phyloP scores from a whole-genome alignment of 164 flowering plant genomes.

The Nymphaea thermarum region DNA sequence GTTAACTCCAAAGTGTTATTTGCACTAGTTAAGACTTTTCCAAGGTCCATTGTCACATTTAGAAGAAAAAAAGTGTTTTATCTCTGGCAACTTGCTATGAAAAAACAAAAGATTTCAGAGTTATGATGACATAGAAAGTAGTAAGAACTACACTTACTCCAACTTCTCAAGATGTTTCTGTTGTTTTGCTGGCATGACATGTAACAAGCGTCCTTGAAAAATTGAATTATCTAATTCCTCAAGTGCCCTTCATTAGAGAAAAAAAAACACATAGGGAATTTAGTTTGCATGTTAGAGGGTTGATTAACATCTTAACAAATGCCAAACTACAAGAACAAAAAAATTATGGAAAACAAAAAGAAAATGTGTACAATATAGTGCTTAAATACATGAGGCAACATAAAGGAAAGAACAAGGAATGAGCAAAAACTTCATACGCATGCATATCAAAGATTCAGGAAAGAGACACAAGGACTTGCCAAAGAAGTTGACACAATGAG shows the following conservation, averaged over 20 bases:
- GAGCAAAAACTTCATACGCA: no score
- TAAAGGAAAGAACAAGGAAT: neutral
- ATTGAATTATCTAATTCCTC: constrained; percentile 67
- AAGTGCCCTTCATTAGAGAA: constrained; percentile 55
- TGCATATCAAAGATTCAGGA: no score
- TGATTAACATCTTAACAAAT: neutral
- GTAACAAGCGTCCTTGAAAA: constrained; percentile 92
- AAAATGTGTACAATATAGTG: neutral
- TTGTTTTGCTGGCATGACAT: constrained; percentile 67
- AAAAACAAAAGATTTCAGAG: neutral
- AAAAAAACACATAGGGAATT: neutral
- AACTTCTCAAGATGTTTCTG: constrained; percentile 28
- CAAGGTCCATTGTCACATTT: no score
- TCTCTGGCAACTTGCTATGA: neutral
- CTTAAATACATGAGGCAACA: neutral
- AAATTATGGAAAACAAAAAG: neutral
- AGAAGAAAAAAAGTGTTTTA: no score
- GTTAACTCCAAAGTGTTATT: no score
- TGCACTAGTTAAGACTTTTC: no score
- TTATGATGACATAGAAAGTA: neutral
- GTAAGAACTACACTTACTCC: constrained; percentile 31
- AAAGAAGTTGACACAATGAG: no score
- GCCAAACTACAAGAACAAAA: neutral
- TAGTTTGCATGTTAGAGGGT: neutral
- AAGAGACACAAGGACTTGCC: no score